Conservation (phyloP, 1,284 basidiomycete species). For the Earliella scabrosa region DNA sequence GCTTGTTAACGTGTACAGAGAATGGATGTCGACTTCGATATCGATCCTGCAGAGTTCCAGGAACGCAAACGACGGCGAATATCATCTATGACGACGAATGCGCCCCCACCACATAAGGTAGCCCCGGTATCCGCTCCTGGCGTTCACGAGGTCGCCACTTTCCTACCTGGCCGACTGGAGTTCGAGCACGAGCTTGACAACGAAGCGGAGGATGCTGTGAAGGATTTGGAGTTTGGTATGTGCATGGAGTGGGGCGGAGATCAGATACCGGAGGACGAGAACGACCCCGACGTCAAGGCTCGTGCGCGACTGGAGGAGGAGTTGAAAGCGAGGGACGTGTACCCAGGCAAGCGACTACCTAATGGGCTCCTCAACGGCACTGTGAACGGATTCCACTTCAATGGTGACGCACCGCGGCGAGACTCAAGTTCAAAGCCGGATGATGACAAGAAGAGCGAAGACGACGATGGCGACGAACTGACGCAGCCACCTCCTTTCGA, state of each 20-base stretch:
- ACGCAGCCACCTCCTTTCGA: slow-evolving; percentile 79
- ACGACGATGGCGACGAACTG: slow-evolving; percentile 56
- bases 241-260: slow-evolving; percentile 89
- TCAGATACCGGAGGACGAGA: slow-evolving; percentile 75
- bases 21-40: slow-evolving; percentile 73
- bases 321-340: slow-evolving; percentile 42
- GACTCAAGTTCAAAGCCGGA: slow-evolving; percentile 32
- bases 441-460: slow-evolving; percentile 49
- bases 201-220: slow-evolving; percentile 94
- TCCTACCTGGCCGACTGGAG: slow-evolving; percentile 95
- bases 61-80: slow-evolving; percentile 86
- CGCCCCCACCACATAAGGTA: slow-evolving; percentile 64
- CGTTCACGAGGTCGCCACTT: slow-evolving; percentile 92
- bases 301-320: slow-evolving; percentile 74
- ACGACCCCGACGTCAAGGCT: slow-evolving; percentile 70
- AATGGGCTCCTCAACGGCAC: slow-evolving; percentile 44
- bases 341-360: slow-evolving; percentile 37
- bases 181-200: slow-evolving; percentile 98
- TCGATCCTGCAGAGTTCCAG: slow-evolving; percentile 85
- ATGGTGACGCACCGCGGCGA: slow-evolving; percentile 30
- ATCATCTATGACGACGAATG: slow-evolving; percentile 64
- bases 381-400: slow-evolving; percentile 47
- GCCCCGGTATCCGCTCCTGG: slow-evolving; percentile 92
- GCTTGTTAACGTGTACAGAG: slow-evolving; percentile 41
- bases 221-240: slow-evolving; percentile 95